A percentile compares a stretch with the other conserved stretches of the same genome.
phyloP scores from a whole-genome alignment of 2,329 filamentous ascomycete species.

The Grosmannia huntii region DNA sequence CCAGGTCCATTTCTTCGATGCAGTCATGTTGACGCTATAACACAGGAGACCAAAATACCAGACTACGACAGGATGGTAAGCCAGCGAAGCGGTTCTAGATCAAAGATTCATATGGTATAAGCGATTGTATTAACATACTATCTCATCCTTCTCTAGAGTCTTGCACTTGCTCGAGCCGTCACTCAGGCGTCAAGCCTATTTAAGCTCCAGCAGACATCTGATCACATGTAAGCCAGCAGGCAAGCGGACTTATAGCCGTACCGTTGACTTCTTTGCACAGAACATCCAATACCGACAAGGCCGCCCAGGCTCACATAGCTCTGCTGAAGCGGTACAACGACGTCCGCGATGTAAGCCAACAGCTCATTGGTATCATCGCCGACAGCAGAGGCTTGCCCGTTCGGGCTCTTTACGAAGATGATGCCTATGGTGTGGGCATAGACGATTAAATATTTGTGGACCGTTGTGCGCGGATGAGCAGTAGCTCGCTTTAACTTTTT shows the following conservation, averaged over 20 bases:
- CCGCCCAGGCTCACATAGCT: constrained; percentile 14
- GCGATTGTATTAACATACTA: neutral
- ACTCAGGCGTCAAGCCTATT: neutral
- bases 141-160: constrained; percentile 1
- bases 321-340: constrained; percentile 24
- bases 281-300: neutral
- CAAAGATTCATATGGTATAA: too few relatives aligned
- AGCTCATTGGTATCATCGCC: constrained; percentile 25
- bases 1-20: too few relatives aligned
- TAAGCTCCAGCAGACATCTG: neutral
- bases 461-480: neutral
- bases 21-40: neutral
- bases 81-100: neutral
- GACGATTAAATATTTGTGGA: constrained; percentile 3
- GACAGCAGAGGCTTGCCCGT: constrained; percentile 21
- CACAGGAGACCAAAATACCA: neutral
- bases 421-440: constrained; percentile 19
- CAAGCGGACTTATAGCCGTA: neutral
- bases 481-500: neutral
- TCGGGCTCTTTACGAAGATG: constrained; percentile 17
- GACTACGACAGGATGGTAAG: constrained; percentile 7
- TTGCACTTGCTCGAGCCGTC: constrained; percentile 1
- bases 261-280: neutral
- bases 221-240: neutral
- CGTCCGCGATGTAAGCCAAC: constrained; percentile 24